Base-by-base conservation (phyloP, 495 filamentous ascomycete genomes). In the Bombardia bombarda region DNA sequence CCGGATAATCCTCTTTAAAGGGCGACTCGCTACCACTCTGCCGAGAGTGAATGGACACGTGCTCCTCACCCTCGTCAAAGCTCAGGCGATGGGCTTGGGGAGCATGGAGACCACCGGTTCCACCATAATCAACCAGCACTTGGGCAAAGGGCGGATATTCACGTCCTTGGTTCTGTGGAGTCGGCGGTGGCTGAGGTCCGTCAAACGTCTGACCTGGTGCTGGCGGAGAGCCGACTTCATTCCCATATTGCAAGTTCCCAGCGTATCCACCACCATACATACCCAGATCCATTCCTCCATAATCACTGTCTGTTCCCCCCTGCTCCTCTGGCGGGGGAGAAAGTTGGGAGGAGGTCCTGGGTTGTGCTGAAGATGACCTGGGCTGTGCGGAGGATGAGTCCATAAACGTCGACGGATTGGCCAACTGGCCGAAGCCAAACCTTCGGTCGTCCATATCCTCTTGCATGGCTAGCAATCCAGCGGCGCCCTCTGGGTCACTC, bases 31-130 rank as follows among this genome's bases (percentile, higher is more conserved):
- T 81, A 50, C 60, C 69, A 66, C 55, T 80, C 62, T 49, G 70
- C 54, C 47, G 71, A 50, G 53, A 76, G 57, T 62, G 67, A 50
- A 67, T 61, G 40, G 47, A 74, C 50, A 56, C 84, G 49, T 55
- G 68, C 51, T 98, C 92, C 54, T 95, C 92, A 0, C 86, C 92
- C 57, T 96, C 90, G 54, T 98, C 92, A 53, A 90, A 97, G 58
- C 90, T 95, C 55, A 90, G 68, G 40, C 87, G 66, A 45, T 81
- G 77, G 0, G 70, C 70, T 34, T 70, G 72, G 14, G 89, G 89
- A 43, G 85, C 76, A 16, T 86, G 75, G 16, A 95, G 66, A 3
- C 90, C 90, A 12, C 90, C 90, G 10, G 88, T 95, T 12, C 85
- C 92, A 24, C 74, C 82, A 20, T 84, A 84, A 57, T 97, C 90